phyloP scores from a whole-genome alignment of 129 eudicot species.

The Helianthus annuus region DNA sequence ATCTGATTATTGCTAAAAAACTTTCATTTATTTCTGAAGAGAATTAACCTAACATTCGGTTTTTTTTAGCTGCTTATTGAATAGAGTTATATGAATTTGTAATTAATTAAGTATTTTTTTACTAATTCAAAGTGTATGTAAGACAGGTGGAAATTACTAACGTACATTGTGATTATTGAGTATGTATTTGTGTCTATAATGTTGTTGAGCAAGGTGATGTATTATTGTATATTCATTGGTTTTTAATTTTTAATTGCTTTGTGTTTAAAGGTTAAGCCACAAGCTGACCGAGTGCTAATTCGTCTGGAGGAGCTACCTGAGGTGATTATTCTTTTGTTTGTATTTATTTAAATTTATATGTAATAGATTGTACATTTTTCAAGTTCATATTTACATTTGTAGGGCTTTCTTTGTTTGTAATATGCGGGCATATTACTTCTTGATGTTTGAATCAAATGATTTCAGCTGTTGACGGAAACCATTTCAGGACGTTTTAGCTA shows the following conservation, averaged over 20 bases:
- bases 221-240: conserved; percentile 6
- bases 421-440: too few relatives aligned
- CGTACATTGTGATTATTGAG: background rate
- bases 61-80: conserved; percentile 2
- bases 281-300: conserved; percentile 87
- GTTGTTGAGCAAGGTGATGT: conserved; percentile 26
- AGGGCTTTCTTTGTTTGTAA: background rate
- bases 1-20: background rate
- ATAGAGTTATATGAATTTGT: background rate
- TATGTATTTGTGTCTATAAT: conserved; percentile 26
- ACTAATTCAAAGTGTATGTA: too few relatives aligned
- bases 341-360: background rate
- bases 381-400: background rate
- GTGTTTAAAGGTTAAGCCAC: conserved; percentile 69
- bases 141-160: background rate
- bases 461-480: background rate
- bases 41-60: background rate
- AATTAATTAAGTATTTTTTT: too few relatives aligned
- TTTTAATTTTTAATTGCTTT: conserved; percentile 7
- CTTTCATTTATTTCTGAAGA: background rate
- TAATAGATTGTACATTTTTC: background rate
- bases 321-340: conserved; percentile 39
- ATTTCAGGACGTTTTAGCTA: background rate
- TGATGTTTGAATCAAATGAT: background rate
- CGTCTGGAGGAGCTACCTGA: conserved; percentile 80